A percentile compares a stretch with the other conserved stretches of the same genome.
These are phyloP conservation scores for Capronia epimyces DNA, from an alignment of 2,329 filamentous ascomycete genomes.

Conservation along the genomic window DNA sequence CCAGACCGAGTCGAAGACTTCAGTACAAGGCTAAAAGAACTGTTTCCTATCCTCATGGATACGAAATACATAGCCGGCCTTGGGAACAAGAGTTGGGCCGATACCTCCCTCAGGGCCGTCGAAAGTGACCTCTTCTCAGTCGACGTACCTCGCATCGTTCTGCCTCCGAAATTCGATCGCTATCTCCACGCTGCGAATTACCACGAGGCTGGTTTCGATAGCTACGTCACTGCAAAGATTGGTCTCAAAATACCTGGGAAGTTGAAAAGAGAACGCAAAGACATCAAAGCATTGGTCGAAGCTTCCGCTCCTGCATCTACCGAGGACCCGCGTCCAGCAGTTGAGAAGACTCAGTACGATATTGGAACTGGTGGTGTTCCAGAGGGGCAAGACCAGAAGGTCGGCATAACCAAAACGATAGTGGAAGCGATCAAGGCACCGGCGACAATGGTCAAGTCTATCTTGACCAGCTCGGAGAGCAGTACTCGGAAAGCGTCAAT, in stretches of 20 bases:
- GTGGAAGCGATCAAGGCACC: slow-evolving; percentile 17
- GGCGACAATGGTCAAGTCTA: slow-evolving; percentile 8
- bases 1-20: slow-evolving; percentile 54
- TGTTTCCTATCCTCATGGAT: slow-evolving; percentile 56
- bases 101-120: slow-evolving; percentile 47
- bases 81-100: slow-evolving; percentile 26
- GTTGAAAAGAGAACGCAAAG: slow-evolving; percentile 29
- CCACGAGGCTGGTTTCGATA: slow-evolving; percentile 62
- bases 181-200: slow-evolving; percentile 34
- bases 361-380: neutral
- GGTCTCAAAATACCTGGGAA: slow-evolving; percentile 51
- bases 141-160: slow-evolving; percentile 36
- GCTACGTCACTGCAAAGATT: slow-evolving; percentile 55
- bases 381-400: slow-evolving; percentile 3
- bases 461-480: slow-evolving; percentile 7
- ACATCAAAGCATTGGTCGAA: slow-evolving; percentile 19
- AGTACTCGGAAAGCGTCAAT: neutral
- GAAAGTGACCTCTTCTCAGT: slow-evolving; percentile 39
- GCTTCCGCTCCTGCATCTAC: neutral
- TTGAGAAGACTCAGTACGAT: neutral
- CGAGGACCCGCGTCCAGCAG: neutral
- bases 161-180: slow-evolving; percentile 35
- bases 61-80: slow-evolving; percentile 59
- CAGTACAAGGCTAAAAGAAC: slow-evolving; percentile 43
- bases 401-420: slow-evolving; percentile 3